Base-by-base conservation (phyloP, 2,329 filamentous ascomycete genomes). In the Zymoseptoria pseudotritici region DNA sequence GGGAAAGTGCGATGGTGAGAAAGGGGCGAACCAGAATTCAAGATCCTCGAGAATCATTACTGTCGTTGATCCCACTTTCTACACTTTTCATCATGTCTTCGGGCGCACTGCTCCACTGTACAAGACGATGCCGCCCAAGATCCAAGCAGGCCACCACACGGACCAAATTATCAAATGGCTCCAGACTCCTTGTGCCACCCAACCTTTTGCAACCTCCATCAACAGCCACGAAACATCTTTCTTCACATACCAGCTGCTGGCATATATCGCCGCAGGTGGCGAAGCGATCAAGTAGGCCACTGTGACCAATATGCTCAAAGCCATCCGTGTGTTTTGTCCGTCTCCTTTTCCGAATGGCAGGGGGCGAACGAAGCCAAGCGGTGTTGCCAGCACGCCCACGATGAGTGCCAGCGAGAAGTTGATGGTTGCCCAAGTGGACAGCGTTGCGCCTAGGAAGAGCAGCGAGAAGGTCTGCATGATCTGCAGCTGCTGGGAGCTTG, bases 351-450 rank as follows among this genome's bases (percentile, higher is more conserved):
- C 21, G 2, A 64, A 36, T 2, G 65, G 65, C 19, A 69, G 26
- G 0, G 71, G 70, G 7, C 76, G 80, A 19, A 87, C 79, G 72
- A 96, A 97, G n/a, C 86, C 87, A 13, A 97, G 79, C 0, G 93
- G 93, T 3, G 84, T 79, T 51, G 90, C 86, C 53, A 93, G 78
- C 2, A 97, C 78, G 46, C 94, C 94, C 55, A 97, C 80, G 46
- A 96, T 79, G 71, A 97, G 87, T 54, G 91, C 87, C 13, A 97
- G 86, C 2, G 89, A 91, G 80, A 99, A 99, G 76, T 99, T 99
- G 56, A 99, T 83, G 0, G 93, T 99, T 2, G 94, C 93, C 11
- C 99, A 87, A 0, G 92, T 88, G 11, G 92, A 92, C 65, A 99
- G 85, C 69, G 91, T 92, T 79, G 97, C 90, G 68, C 94, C 94